These are phyloP conservation scores for Diplodia scrobiculata DNA, from an alignment of 2,329 filamentous ascomycete species.

Conservation along the genomic window DNA sequence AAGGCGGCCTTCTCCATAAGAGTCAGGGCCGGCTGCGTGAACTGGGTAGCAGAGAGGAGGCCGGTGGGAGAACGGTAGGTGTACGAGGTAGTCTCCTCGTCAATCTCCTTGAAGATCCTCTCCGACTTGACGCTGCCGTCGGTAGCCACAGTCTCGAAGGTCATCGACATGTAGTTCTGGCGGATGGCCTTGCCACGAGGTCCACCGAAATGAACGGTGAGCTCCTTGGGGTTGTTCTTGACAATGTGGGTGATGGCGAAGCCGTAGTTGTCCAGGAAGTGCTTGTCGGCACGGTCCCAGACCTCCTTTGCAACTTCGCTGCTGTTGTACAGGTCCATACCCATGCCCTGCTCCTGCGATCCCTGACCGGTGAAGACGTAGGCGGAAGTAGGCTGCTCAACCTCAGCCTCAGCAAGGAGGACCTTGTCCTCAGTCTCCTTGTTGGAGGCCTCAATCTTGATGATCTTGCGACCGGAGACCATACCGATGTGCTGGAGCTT, in stretches of 20 bases:
- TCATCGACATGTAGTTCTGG: conserved; percentile 99
- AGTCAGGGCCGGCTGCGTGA: conserved; percentile 95
- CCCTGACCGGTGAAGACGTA: conserved; percentile 99
- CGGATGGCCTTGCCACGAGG: conserved; percentile 95
- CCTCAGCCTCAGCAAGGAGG: conserved; percentile 89
- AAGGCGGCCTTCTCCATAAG: conserved; percentile 99
- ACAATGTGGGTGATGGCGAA: conserved; percentile 99
- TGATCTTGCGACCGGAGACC: conserved; percentile 97
- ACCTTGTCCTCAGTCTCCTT: conserved; percentile 97
- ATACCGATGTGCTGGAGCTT: conserved; percentile 96
- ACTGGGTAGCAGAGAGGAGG: conserved; percentile 93
- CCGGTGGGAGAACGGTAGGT: conserved; percentile 95
- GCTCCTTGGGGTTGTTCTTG: conserved; percentile 98
- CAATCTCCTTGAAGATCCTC: conserved; percentile 98
- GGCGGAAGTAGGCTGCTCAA: conserved; percentile 93
- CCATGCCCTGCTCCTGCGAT: conserved; percentile 98
- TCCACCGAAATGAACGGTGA: conserved; percentile 97
- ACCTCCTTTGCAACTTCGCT: conserved; percentile 94
- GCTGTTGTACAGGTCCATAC: conserved; percentile 96
- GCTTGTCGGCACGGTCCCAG: conserved; percentile 88
- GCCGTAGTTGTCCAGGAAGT: conserved; percentile 95
- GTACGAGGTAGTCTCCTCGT: conserved; percentile 90
- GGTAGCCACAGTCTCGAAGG: conserved; percentile 92
- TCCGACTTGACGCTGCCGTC: conserved; percentile 96
- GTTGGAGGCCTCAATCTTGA: conserved; percentile 97